Evolutionary conservation across 345 rosid species (phyloP).

Genomic region (Alliaria petiolata): DNA sequence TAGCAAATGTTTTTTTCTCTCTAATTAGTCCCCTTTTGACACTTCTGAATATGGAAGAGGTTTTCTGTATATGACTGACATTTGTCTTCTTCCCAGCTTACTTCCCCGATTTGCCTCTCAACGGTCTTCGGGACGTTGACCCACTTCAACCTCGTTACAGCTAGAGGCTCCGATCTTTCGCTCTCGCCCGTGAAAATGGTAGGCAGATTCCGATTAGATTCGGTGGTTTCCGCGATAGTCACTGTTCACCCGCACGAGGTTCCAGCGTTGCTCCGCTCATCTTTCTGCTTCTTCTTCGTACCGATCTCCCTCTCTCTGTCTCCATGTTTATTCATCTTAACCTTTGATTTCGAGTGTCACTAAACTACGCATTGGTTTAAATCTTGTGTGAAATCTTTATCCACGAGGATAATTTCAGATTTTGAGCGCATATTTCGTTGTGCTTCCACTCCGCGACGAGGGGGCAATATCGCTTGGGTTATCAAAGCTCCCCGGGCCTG

Average conservation of each 20-base stretch:
- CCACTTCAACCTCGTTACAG: neutral
- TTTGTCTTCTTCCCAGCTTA: neutral
- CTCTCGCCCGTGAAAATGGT: neutral
- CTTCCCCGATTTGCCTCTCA: constrained; percentile 2
- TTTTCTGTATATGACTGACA: neutral
- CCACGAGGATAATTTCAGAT: too few relatives aligned
- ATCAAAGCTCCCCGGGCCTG: too few relatives aligned
- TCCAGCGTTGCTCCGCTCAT: constrained; percentile 65
- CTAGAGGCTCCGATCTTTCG: neutral
- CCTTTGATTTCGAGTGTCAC: constrained; percentile 2
- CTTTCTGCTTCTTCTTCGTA: constrained; percentile 92
- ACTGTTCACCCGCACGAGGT: constrained; percentile 78
- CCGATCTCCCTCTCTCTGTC: constrained; percentile 4
- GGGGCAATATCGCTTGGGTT: too few relatives aligned
- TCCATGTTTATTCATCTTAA: neutral
- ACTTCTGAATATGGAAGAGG: neutral
- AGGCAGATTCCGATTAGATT: constrained; percentile 43
- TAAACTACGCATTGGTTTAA: too few relatives aligned
- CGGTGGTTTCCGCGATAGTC: constrained; percentile 61
- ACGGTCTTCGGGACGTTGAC: constrained; percentile 28
- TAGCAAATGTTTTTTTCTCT: neutral
- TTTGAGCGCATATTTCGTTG: too few relatives aligned
- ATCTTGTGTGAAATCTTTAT: too few relatives aligned
- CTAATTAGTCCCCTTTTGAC: neutral
- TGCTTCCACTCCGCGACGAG: too few relatives aligned